Evolutionary conservation across 805 yeast genomes (phyloP), one percentile per base, ranked within the genome.

Genomic region (Cyberlindnera bimundalis): DNA sequence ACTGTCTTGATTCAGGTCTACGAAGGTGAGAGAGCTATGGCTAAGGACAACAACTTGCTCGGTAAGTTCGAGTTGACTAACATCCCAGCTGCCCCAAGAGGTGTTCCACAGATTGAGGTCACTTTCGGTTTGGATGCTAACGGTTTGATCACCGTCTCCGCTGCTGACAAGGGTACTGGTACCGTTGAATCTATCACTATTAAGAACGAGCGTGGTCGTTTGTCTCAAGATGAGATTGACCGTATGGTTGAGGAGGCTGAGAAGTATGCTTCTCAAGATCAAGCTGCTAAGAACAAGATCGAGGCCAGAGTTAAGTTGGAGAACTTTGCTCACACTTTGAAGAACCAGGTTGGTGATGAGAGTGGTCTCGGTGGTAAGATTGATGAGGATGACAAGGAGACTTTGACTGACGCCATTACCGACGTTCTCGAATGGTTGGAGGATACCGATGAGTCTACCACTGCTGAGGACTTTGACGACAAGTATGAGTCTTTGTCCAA

Each of bases 231-330:
- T 48, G 96, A 89, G 50, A 90, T 91, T 58, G 97, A 91, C 59
- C 87, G 91, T 71, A 91, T 91, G 96, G 96, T 91, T 50, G 93
- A 81, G 61, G 98, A 91, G 63, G 97, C 97, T 56, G 98, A 89
- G 69, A 84, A 85, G 71, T 91, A 71, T 59, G 96, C 95, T 52
- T 88, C 85, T 57, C 95, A 89, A 67, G 98, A 91, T 68, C 82
- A 81, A 54, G 81, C 77, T 56, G 74, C 87, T 46, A 84, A 90
- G 62, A 78, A 78, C 47, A 86, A 86, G 75, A 81, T 91, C 57
- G 95, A 84, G 71, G 80, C 95, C 48, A 86, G 88, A 74, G 90
- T 88, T 70, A 71, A 75, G 33, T 76, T 90, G 51, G 97, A 90
- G 71, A 85, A 88, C 67, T 89, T 87, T 62, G 91, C 95, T 47